Conservation (phyloP, 805 yeast genomes). For the Cyberlindnera galapagoensis region DNA sequence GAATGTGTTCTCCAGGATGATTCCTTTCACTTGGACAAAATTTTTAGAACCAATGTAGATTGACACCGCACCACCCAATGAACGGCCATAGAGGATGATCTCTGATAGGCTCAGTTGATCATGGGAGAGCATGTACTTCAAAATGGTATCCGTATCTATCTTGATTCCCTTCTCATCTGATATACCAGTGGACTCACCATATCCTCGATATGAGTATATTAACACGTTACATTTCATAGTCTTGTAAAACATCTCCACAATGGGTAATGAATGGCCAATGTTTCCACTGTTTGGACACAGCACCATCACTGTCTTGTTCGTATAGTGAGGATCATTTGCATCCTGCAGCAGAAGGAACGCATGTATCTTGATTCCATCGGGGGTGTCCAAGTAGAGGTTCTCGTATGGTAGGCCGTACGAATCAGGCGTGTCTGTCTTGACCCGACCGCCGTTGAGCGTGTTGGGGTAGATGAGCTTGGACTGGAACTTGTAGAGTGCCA, state of each 20-base stretch:
- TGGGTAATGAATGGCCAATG: constrained; percentile 84
- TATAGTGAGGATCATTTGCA: constrained; percentile 28
- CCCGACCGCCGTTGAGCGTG: constrained; percentile 66
- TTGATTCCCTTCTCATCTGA: constrained; percentile 79
- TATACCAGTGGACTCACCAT: constrained; percentile 72
- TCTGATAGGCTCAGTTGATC: constrained; percentile 45
- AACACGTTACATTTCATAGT: constrained; percentile 69
- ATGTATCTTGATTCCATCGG: constrained; percentile 64
- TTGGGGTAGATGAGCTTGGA: constrained; percentile 76
- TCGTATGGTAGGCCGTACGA: constrained; percentile 61
- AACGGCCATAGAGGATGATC: constrained; percentile 75
- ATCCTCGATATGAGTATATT: constrained; percentile 85
- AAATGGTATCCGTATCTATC: constrained; percentile 68
- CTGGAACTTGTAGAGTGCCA: constrained; percentile 58
- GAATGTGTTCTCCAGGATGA: constrained; percentile 85
- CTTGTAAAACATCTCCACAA: constrained; percentile 61
- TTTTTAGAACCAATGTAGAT: constrained; percentile 67
- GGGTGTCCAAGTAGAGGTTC: constrained; percentile 50
- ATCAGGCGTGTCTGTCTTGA: constrained; percentile 70
- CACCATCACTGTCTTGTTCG: constrained; percentile 65
- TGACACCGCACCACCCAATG: constrained; percentile 94
- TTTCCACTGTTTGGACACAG: constrained; percentile 95
- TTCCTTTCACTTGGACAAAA: constrained; percentile 45
- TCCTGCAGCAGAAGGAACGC: constrained; percentile 56
- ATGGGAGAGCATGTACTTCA: constrained; percentile 51